phyloP scores from a whole-genome alignment of 148 eudicot genomes.

The Arctostaphylos glauca region DNA sequence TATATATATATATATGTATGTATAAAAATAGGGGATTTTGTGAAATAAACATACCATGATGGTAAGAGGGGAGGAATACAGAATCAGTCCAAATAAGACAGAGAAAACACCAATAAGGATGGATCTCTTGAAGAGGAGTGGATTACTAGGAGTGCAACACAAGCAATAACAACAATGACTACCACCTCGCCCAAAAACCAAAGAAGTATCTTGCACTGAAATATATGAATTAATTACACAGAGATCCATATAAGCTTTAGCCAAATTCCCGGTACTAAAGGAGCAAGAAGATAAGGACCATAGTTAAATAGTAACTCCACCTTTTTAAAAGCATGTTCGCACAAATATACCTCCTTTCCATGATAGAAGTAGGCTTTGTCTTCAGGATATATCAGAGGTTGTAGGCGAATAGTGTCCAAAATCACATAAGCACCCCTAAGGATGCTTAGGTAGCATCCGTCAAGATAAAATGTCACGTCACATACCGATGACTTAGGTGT shows the following conservation, averaged over 20 bases:
- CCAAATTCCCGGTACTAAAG: neutral
- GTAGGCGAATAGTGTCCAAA: too few species aligned
- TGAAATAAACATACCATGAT: constrained; percentile 21
- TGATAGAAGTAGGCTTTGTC: too few species aligned
- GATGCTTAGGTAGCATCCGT: too few species aligned
- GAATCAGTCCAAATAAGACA: constrained; percentile 17
- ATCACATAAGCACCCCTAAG: too few species aligned
- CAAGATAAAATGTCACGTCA: too few species aligned
- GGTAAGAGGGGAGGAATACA: constrained; percentile 30
- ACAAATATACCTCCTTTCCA: too few species aligned
- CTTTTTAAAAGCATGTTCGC: too few species aligned
- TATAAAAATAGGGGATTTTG: neutral
- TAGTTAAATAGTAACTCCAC: too few species aligned
- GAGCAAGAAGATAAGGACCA: too few species aligned
- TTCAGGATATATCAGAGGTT: too few species aligned
- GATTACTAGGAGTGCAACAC: neutral
- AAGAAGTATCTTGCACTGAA: constrained; percentile 17
- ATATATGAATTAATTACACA: neutral
- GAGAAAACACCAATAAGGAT: constrained; percentile 30
- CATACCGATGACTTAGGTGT: too few species aligned
- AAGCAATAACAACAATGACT: constrained; percentile 9
- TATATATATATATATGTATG: too few species aligned
- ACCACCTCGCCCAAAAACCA: constrained; percentile 13
- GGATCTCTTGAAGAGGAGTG: constrained; percentile 16
- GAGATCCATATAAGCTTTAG: neutral